Base-by-base conservation (phyloP, 192 early-diverging fungal genomes). In the Entomortierella parvispora region DNA sequence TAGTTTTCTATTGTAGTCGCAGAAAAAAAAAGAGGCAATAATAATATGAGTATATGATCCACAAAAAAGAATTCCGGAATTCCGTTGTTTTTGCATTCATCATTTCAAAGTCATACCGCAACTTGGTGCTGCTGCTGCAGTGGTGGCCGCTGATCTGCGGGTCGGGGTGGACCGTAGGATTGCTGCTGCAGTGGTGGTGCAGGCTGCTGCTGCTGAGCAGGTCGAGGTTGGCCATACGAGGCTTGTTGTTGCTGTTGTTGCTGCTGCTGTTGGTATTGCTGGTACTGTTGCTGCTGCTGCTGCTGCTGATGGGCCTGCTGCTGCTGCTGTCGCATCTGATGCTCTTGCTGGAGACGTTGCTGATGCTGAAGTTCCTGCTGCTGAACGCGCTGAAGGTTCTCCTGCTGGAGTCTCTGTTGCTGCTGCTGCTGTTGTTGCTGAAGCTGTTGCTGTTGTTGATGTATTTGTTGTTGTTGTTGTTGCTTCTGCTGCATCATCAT, bases 381-480 rank as follows among this genome's bases (percentile, higher is more conserved):
- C 62, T 72, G 81, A 40, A 77, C 71, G 63, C 80, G 81, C 71
- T 76, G 57, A 68, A 86, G 72, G 52, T 82, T 65, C 58, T 63
- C 55, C 46, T 83, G 61, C 61, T 72, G 69, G 46, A 69, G 34
- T 55, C 45, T 66, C 61, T 79, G 56, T 45, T 75, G 81, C 29
- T 63, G 65, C 40, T 68, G 76, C 53, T 71, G 69, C 46, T 56
- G 37, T 45, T 58, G 44, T 8, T 69, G 48, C 32, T 61, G 63
- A 20, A 31, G 61, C 66, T 68, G 68, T 48, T 71, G 63, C 23
- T 31, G 46, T 12, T 63, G 63, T 34, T 66, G 69, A 33, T 58
- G 65, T 43, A 72, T 76, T 47, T 71, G 47, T 29, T 55, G 50
- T 56, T 68, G 65, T 37, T 81, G 78, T 14, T 64, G 56, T 34